These are phyloP conservation scores for Pyrus pyrifolia DNA, from an alignment of 306 rosid genomes.

Conservation along the genomic window DNA sequence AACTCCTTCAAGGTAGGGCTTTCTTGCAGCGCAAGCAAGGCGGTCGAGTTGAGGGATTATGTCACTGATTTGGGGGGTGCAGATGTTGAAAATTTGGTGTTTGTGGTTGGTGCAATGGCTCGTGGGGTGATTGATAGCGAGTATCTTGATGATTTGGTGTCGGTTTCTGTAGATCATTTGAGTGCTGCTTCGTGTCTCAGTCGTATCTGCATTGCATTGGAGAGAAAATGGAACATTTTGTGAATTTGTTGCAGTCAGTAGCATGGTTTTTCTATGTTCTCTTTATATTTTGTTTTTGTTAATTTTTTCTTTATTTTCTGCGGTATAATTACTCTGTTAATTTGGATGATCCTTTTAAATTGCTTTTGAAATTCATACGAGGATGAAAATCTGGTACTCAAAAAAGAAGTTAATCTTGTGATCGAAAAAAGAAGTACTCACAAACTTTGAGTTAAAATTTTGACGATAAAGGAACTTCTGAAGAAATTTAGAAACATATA, in stretches of 20 bases:
- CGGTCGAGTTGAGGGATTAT: not conserved
- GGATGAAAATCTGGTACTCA: too few relatives aligned
- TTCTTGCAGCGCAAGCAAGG: not conserved
- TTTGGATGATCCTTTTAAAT: too few relatives aligned
- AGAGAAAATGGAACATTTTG: not conserved
- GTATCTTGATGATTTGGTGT: not conserved
- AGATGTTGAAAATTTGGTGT: not conserved
- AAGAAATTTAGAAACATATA: too few relatives aligned
- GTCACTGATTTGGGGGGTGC: not conserved
- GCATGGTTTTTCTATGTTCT: too few relatives aligned
- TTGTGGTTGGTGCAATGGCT: not conserved
- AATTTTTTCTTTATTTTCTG: too few relatives aligned
- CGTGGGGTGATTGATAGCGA: not conserved
- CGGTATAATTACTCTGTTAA: too few relatives aligned
- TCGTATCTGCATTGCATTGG: not conserved
- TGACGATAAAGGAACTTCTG: too few relatives aligned
- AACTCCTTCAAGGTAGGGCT: constrained; percentile 10
- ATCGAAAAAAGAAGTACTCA: too few relatives aligned
- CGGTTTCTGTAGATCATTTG: not conserved
- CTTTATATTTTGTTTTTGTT: not conserved
- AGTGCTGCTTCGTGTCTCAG: not conserved
- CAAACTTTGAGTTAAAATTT: too few relatives aligned
- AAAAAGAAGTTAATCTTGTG: too few relatives aligned
- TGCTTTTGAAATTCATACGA: too few relatives aligned
- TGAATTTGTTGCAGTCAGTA: not conserved